Evolutionary conservation across 371 early-diverging fungal species (phyloP).

Genomic region (Rhizopus sp.): DNA sequence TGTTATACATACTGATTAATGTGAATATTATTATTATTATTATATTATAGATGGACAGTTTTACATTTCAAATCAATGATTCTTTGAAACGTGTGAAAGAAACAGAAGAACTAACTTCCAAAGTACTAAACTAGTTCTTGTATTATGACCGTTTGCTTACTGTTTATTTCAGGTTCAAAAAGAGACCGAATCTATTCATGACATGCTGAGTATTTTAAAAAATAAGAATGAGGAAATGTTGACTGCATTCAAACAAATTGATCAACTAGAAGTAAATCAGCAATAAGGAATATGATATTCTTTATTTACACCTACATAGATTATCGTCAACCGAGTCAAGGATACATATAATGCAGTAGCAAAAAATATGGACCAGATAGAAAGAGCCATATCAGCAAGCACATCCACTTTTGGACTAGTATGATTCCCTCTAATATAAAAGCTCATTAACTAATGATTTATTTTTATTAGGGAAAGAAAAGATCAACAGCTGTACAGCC

Average conservation of each 20-base stretch:
- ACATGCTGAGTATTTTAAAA: conserved; percentile 16
- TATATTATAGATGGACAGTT: conserved; percentile 22
- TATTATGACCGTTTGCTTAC: no score
- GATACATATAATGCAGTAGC: conserved; percentile 41
- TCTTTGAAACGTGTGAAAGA: conserved; percentile 29
- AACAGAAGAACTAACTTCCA: conserved; percentile 15
- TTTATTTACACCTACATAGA: conserved; percentile 9
- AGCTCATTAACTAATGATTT: neutral
- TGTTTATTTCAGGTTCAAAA: conserved; percentile 18
- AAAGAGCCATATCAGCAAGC: conserved; percentile 35
- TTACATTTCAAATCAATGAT: conserved; percentile 12
- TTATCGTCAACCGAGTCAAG: conserved; percentile 31
- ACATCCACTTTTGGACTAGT: conserved; percentile 24
- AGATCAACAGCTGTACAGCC: conserved; percentile 30
- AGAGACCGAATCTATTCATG: conserved; percentile 20
- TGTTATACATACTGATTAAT: no score
- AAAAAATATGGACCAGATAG: conserved; percentile 39
- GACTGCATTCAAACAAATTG: conserved; percentile 37
- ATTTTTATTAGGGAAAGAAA: conserved; percentile 1
- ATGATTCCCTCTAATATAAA: conserved; percentile 2
- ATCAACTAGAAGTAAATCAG: conserved; percentile 36
- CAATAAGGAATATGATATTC: neutral
- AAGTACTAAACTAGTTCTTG: conserved; percentile 16
- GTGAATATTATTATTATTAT: neutral
- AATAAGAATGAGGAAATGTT: conserved; percentile 25